These are phyloP conservation scores for Stylonectria norvegica DNA, from an alignment of 2,329 filamentous ascomycete genomes.

Conservation along the genomic window DNA sequence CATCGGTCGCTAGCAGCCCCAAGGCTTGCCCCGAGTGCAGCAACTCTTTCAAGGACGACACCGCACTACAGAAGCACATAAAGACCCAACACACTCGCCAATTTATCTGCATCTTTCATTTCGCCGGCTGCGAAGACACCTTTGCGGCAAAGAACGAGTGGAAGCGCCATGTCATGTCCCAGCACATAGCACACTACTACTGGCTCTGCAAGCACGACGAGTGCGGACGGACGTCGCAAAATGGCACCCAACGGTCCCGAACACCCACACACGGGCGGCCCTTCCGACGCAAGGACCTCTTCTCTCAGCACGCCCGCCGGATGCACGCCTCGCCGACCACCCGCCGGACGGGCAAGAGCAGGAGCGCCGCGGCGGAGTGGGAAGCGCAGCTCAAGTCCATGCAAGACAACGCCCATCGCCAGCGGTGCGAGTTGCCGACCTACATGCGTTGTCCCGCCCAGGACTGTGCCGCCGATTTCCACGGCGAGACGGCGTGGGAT, in stretches of 20 bases:
- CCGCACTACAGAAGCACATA: constrained; percentile 46
- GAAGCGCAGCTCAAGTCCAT: constrained; percentile 54
- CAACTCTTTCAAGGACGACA: constrained; percentile 42
- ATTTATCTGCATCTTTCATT: constrained; percentile 75
- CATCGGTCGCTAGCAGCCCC: constrained; percentile 1
- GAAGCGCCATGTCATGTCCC: constrained; percentile 82
- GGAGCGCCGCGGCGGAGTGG: constrained; percentile 36
- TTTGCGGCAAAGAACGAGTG: constrained; percentile 90
- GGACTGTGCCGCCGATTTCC: constrained; percentile 59
- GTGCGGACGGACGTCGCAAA: constrained; percentile 39
- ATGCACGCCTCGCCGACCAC: constrained; percentile 63
- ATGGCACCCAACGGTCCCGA: constrained; percentile 7
- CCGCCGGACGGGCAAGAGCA: constrained; percentile 38
- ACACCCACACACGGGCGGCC: constrained; percentile 53
- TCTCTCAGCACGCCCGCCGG: constrained; percentile 80
- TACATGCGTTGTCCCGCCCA: constrained; percentile 58
- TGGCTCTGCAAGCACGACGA: constrained; percentile 71
- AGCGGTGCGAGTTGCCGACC: constrained; percentile 60
- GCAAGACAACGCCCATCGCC: constrained; percentile 54
- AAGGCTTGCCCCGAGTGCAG: constrained; percentile 19
- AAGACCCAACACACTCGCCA: constrained; percentile 55
- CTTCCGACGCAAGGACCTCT: constrained; percentile 92
- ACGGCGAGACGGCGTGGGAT: constrained; percentile 68
- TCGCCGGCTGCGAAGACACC: constrained; percentile 68
- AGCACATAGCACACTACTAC: constrained; percentile 72